phyloP scores from a whole-genome alignment of 257 asterid genomes.

The Jacaranda mimosifolia region DNA sequence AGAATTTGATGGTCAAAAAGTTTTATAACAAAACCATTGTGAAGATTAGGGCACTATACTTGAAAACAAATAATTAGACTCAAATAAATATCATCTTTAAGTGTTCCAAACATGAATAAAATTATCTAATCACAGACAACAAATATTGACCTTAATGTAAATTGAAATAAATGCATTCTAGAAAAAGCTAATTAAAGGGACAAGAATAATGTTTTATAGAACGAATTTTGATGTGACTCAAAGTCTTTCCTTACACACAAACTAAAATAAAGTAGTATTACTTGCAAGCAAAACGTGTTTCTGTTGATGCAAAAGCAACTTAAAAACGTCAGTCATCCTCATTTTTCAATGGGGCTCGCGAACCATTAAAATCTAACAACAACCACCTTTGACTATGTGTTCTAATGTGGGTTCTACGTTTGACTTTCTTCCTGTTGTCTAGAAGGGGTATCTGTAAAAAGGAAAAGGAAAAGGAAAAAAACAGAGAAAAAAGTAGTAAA shows the following conservation, averaged over 20 bases:
- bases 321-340: background rate
- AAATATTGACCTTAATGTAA: background rate
- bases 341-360: conserved; percentile 22
- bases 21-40: too few species aligned
- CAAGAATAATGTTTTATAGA: background rate
- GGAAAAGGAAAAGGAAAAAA: background rate
- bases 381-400: conserved; percentile 26
- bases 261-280: background rate
- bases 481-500: background rate
- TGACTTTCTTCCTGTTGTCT: background rate
- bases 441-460: background rate
- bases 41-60: too few species aligned
- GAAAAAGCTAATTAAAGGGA: background rate
- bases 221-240: background rate
- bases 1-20: too few species aligned
- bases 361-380: conserved; percentile 34
- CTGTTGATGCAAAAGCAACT: background rate
- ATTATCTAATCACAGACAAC: background rate
- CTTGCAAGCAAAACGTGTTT: conserved; percentile 2
- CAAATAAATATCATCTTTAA: too few species aligned
- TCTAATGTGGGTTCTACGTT: conserved; percentile 5
- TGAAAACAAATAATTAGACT: too few species aligned
- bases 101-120: too few species aligned
- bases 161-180: background rate
- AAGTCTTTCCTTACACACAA: background rate